These are phyloP conservation scores for Rosa rugosa DNA, from an alignment of 306 rosid genomes.

Conservation along the genomic window DNA sequence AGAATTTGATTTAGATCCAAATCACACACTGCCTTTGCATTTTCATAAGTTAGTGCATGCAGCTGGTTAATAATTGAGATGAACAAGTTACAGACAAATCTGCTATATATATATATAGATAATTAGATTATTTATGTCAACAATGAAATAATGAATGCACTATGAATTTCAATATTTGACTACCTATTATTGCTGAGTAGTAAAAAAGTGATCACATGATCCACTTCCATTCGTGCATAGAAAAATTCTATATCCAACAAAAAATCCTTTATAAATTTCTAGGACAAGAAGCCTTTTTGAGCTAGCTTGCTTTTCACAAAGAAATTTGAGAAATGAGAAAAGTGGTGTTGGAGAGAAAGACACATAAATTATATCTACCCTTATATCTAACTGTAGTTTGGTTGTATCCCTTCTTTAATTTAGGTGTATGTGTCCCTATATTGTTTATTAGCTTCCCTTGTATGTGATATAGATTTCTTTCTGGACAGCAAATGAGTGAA, in stretches of 20 bases:
- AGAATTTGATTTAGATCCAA: constrained; percentile 37
- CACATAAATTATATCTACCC: not conserved
- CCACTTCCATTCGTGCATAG: constrained; percentile 47
- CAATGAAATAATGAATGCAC: not conserved
- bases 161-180: constrained; percentile 8
- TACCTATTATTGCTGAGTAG: constrained; percentile 25
- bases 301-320: constrained; percentile 21
- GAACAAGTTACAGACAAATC: constrained; percentile 7
- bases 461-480: no score
- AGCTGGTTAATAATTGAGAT: constrained; percentile 8
- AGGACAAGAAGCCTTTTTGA: constrained; percentile 29
- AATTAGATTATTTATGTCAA: not conserved
- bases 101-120: not conserved
- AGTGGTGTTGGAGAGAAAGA: constrained; percentile 19
- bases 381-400: no score
- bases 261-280: constrained; percentile 10
- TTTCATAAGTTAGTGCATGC: constrained; percentile 3
- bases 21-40: constrained; percentile 7
- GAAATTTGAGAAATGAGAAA: constrained; percentile 13
- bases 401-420: no score
- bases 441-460: no score
- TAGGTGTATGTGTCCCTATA: no score
- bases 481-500: constrained; percentile 13
- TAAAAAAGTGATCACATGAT: constrained; percentile 41
- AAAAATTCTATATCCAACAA: constrained; percentile 21